Percentiles rank a stretch among this genome's conserved stretches.
These are phyloP conservation scores for Aotearoamyces nothofagi DNA, from an alignment of 2,329 filamentous ascomycete species.

Conservation along the genomic window DNA sequence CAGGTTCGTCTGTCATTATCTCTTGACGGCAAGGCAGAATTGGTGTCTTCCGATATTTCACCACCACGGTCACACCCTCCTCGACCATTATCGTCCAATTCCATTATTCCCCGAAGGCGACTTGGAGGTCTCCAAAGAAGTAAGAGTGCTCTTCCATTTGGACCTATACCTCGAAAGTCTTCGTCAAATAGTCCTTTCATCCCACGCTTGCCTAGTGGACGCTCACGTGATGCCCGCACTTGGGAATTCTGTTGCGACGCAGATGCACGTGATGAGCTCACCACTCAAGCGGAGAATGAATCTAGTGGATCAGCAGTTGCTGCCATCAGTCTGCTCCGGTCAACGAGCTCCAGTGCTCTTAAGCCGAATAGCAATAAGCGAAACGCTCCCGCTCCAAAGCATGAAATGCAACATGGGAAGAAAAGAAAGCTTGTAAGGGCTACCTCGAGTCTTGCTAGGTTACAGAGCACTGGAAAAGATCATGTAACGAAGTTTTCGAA, in stretches of 20 bases:
- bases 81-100: constrained; percentile 29
- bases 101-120: constrained; percentile 24
- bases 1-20: constrained; percentile 65
- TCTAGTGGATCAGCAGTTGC: constrained; percentile 65
- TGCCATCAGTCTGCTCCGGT: constrained; percentile 68
- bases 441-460: constrained; percentile 43
- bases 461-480: constrained; percentile 32
- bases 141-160: constrained; percentile 47
- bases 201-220: constrained; percentile 45
- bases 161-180: constrained; percentile 41
- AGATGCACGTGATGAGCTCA: constrained; percentile 64
- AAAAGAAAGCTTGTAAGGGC: constrained; percentile 46
- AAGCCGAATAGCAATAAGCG: constrained; percentile 47
- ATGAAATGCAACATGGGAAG: constrained; percentile 27
- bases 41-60: constrained; percentile 53
- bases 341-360: constrained; percentile 40
- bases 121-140: constrained; percentile 48
- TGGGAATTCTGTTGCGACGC: constrained; percentile 88
- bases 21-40: constrained; percentile 78
- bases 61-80: constrained; percentile 43
- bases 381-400: constrained; percentile 32
- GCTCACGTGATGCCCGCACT: constrained; percentile 73
- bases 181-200: constrained; percentile 18
- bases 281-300: constrained; percentile 68
- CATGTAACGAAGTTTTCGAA: constrained; percentile 15